Conservation (phyloP, 257 asterid species). For the Fraxinus pennsylvanica region DNA sequence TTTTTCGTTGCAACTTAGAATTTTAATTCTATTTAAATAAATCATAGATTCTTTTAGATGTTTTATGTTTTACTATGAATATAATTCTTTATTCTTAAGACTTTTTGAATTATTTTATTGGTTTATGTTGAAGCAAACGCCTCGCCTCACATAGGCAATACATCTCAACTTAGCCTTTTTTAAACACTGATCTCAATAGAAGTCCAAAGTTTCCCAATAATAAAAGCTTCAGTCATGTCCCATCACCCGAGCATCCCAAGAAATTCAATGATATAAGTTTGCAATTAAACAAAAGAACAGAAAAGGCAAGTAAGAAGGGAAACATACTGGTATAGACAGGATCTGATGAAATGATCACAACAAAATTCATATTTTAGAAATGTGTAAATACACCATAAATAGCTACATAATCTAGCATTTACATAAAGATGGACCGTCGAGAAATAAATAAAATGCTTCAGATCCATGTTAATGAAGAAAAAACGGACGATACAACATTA, state of each 20-base stretch:
- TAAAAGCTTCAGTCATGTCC: background rate
- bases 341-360: background rate
- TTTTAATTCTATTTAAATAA: background rate
- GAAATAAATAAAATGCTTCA: background rate
- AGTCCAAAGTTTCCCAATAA: background rate
- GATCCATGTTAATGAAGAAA: background rate
- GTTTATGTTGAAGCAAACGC: background rate
- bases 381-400: background rate
- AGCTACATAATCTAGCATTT: background rate
- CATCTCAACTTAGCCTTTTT: background rate
- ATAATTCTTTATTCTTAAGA: background rate
- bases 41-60: background rate
- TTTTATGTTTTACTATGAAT: background rate
- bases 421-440: conserved; percentile 3
- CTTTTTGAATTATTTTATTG: background rate
- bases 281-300: background rate
- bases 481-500: background rate
- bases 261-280: background rate
- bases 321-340: background rate
- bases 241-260: conserved; percentile 7
- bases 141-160: background rate
- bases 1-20: background rate
- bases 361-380: background rate
- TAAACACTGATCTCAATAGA: background rate
- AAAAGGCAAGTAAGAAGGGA: background rate